A percentile compares a stretch with the other conserved stretches of the same genome.
Conservation (phyloP, 2,329 filamentous ascomycete species). For the Paraphoma chrysanthemicola region DNA sequence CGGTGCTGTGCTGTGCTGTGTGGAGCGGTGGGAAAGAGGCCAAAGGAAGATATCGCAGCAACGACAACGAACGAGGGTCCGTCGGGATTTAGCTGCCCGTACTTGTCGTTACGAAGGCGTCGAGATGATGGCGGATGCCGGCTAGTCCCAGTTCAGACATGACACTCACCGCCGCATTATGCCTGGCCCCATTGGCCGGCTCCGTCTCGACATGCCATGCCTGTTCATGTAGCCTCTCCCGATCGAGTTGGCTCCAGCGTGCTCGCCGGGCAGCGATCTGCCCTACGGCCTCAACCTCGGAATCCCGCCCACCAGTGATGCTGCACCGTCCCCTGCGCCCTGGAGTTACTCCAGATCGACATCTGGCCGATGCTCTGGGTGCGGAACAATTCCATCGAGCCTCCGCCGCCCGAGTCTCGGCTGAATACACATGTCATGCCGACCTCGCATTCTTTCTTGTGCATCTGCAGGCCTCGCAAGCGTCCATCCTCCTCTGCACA, state of each 20-base stretch:
- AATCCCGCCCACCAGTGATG: neutral
- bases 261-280: neutral
- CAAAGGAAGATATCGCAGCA: slow-evolving; percentile 19
- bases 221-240: too few species aligned
- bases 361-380: slow-evolving; percentile 3
- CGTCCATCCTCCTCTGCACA: slow-evolving; percentile 1
- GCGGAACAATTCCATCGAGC: slow-evolving; percentile 1
- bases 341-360: slow-evolving; percentile 2
- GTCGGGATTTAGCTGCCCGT: slow-evolving; percentile 34
- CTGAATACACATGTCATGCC: slow-evolving; percentile 23
- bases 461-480: slow-evolving; percentile 20
- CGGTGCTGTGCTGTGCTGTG: slow-evolving; percentile 25
- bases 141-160: slow-evolving; percentile 1
- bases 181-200: too few species aligned
- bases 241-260: too few species aligned
- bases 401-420: slow-evolving; percentile 11
- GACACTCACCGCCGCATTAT: slow-evolving; percentile 5
- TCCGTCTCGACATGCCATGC: too few species aligned
- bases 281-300: neutral
- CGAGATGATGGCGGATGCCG: slow-evolving; percentile 18
- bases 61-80: slow-evolving; percentile 9
- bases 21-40: slow-evolving; percentile 9
- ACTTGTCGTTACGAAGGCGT: slow-evolving; percentile 8
- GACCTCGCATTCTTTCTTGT: slow-evolving; percentile 21
- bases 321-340: neutral